These are phyloP conservation scores for Trichocladium antarcticum DNA, from an alignment of 495 filamentous ascomycete genomes.

Conservation along the genomic window DNA sequence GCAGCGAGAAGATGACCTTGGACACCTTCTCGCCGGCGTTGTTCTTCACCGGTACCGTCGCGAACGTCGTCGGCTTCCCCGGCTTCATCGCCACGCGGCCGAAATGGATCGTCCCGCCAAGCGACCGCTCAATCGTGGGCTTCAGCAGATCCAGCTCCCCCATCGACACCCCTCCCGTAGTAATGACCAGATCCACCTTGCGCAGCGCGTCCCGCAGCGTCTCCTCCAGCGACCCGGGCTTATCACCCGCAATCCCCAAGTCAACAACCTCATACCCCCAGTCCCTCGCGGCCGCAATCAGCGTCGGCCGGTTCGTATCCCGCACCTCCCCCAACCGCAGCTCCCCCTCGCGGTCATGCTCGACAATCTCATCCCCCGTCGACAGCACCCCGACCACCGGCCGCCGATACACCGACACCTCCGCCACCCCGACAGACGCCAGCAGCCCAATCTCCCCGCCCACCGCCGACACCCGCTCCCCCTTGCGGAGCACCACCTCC, in stretches of 20 bases:
- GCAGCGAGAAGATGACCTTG: slow-evolving; percentile 80
- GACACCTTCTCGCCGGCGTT: slow-evolving; percentile 44
- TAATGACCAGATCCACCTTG: slow-evolving; percentile 72
- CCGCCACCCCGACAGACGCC: slow-evolving; percentile 65
- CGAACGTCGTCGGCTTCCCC: slow-evolving; percentile 94
- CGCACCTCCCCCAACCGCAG: slow-evolving; percentile 74
- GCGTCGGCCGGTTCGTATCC: slow-evolving; percentile 81
- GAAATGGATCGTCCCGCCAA: slow-evolving; percentile 93
- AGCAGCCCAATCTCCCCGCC: slow-evolving; percentile 88
- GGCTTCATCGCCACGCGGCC: slow-evolving; percentile 96
- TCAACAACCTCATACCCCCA: slow-evolving; percentile 74
- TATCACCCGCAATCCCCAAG: slow-evolving; percentile 79
- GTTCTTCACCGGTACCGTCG: slow-evolving; percentile 62
- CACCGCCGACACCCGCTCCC: slow-evolving; percentile 65
- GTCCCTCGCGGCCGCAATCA: slow-evolving; percentile 63
- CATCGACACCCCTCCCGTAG: slow-evolving; percentile 94
- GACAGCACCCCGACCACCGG: slow-evolving; percentile 81
- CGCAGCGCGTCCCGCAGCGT: slow-evolving; percentile 62
- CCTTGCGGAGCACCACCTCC: slow-evolving; percentile 57
- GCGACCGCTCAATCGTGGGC: slow-evolving; percentile 81
- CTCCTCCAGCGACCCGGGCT: slow-evolving; percentile 61
- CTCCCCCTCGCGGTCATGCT: slow-evolving; percentile 51
- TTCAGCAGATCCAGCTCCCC: slow-evolving; percentile 96
- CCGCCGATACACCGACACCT: slow-evolving; percentile 64
- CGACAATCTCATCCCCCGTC: slow-evolving; percentile 89